Base-by-base conservation (phyloP, 2,329 filamentous ascomycete species). In the Aspergillus fischeri region DNA sequence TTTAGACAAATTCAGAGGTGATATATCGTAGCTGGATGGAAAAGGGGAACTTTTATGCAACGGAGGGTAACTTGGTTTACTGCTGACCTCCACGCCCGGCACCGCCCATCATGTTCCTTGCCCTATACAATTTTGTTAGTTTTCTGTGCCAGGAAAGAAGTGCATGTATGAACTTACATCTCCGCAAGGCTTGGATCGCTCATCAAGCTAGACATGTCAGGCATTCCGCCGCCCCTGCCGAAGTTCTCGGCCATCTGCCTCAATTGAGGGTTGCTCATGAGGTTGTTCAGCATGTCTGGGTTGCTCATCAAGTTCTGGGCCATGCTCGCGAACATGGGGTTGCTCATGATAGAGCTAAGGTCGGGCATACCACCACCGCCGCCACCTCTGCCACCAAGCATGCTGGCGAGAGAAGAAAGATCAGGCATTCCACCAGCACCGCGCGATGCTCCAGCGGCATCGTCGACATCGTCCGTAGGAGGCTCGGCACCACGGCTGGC, bases 271-370 rank as follows among this genome's bases (percentile, higher is more conserved):
- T 99, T 97, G 81, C 81, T 91, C 92, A 99, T 96, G 57, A 99
- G 77, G 74, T 92, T 94, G 72, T 81, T 84, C 86, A 97, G 89
- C 80, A 92, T 86, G 9, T 96, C 90, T 0, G 94, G 94, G 78
- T 99, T 97, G 78, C 86, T 91, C 94, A 97, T 97, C 55, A 99
- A 77, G 76, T 91, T 96, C 80, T 97, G 91, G 4, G 94, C 94
- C 92, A 97, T 97, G 78, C 84, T 90, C 52, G 92, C 86, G 78
- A 99, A 96, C 94, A 97, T 97, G 55, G 94, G 94, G 80, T 97
- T 99, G 81, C 81, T 92, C 92, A 97, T 96, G 74, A 99, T 87
- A 62, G 85, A 85, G 62, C 85, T 78, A 25, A 99, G 80, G 74
- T 97, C 93, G 11, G 92, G 92, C 89, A 96, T 94, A 54, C 83